Conservation (phyloP, 148 eudicot species). For the Oxyria digyna region DNA sequence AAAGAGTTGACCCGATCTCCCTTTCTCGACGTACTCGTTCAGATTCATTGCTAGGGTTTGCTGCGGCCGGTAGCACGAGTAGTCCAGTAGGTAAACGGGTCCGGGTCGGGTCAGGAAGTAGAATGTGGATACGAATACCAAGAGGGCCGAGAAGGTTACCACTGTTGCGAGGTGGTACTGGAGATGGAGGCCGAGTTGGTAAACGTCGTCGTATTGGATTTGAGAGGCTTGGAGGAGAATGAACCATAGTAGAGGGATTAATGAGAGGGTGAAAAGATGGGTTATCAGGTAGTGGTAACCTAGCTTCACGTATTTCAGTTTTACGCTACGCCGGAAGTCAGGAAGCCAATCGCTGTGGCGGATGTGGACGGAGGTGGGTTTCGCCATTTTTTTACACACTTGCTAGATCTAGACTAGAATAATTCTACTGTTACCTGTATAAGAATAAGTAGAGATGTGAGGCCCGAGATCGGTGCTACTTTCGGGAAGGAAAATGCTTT, state of each 20-base stretch:
- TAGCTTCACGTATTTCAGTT: background rate
- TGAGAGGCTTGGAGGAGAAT: slow-evolving; percentile 1
- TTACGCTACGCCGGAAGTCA: slow-evolving; percentile 10
- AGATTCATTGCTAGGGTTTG: background rate
- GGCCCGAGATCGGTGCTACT: too few relatives aligned
- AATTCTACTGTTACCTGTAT: too few relatives aligned
- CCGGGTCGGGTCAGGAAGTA: slow-evolving; percentile 10
- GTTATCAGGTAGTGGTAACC: slow-evolving; percentile 9
- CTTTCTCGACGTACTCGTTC: background rate
- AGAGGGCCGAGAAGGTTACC: background rate
- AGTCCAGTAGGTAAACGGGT: slow-evolving; percentile 12
- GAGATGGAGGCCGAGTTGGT: background rate
- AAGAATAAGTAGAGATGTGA: too few relatives aligned
- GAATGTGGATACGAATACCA: slow-evolving; percentile 2
- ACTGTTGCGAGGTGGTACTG: slow-evolving; percentile 4
- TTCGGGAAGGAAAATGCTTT: too few relatives aligned
- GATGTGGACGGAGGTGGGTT: background rate
- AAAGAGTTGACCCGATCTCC: background rate
- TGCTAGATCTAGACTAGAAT: too few relatives aligned
- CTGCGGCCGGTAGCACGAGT: slow-evolving; percentile 9
- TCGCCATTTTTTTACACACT: too few relatives aligned
- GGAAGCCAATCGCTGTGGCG: background rate
- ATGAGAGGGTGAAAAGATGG: background rate
- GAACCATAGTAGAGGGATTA: background rate
- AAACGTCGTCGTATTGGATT: slow-evolving; percentile 2